A percentile compares a stretch with the other conserved stretches of the same genome.
Conservation (phyloP, 257 asterid species). For the Henckelia pumila region DNA sequence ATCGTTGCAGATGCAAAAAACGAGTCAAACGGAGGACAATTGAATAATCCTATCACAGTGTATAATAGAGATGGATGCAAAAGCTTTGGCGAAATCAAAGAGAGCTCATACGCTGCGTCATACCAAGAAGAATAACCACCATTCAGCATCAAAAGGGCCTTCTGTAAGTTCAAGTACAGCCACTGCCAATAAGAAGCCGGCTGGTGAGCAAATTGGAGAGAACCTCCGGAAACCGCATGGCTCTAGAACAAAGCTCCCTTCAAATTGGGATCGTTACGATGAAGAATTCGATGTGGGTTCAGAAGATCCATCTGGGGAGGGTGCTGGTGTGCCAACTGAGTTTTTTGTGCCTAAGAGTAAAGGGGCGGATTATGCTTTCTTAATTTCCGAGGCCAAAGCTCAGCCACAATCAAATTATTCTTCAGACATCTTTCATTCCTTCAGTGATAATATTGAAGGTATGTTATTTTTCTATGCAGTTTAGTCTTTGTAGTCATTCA, state of each 20-base stretch:
- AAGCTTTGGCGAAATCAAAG: slow-evolving; percentile 91
- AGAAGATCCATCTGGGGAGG: slow-evolving; percentile 33
- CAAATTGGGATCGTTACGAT: slow-evolving; percentile 80
- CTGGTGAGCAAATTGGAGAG: slow-evolving; percentile 44
- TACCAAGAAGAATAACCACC: slow-evolving; percentile 65
- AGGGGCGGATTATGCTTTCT: slow-evolving; percentile 75
- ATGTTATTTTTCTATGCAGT: slow-evolving; percentile 23
- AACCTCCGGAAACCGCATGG: slow-evolving; percentile 38
- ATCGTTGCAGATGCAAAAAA: too few relatives aligned
- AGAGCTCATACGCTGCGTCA: slow-evolving; percentile 79
- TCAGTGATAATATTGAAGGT: slow-evolving; percentile 54
- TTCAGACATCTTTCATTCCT: slow-evolving; percentile 31
- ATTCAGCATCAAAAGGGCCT: slow-evolving; percentile 45
- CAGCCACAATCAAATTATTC: slow-evolving; percentile 44
- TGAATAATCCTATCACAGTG: too few relatives aligned
- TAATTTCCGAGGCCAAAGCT: slow-evolving; percentile 74
- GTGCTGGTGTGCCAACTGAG: slow-evolving; percentile 46
- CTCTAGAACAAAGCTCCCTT: slow-evolving; percentile 54
- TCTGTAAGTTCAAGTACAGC: slow-evolving; percentile 33
- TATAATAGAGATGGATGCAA: slow-evolving; percentile 59
- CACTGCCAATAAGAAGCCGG: slow-evolving; percentile 38
- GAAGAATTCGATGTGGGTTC: slow-evolving; percentile 45
- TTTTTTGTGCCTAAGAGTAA: slow-evolving; percentile 61
- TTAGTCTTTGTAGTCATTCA: neutral
- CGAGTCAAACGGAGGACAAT: too few relatives aligned